Percentiles rank a stretch among this genome's conserved stretches.
Conservation (phyloP, 1,284 basidiomycete genomes). For the Stereum hirsutum region DNA sequence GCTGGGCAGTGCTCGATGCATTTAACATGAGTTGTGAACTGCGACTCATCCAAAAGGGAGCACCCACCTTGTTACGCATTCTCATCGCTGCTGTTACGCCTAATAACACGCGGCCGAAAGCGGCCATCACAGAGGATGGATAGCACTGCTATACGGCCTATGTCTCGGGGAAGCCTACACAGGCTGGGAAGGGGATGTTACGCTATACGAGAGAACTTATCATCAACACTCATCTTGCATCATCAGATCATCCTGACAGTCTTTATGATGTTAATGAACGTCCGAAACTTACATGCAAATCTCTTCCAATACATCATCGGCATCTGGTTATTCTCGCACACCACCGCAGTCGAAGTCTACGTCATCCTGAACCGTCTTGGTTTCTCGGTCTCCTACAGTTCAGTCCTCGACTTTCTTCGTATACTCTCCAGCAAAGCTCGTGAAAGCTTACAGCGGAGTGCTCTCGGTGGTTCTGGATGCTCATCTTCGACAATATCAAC, state of each 20-base stretch:
- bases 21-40: neutral
- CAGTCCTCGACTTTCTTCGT: slow-evolving; percentile 8
- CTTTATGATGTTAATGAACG: slow-evolving; percentile 5
- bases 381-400: slow-evolving; percentile 10
- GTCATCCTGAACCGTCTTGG: slow-evolving; percentile 7
- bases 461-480: slow-evolving; percentile 8
- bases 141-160: neutral
- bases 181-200: neutral
- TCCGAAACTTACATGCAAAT: slow-evolving; percentile 3
- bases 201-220: neutral
- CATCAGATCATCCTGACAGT: slow-evolving; percentile 14
- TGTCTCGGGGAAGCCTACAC: neutral
- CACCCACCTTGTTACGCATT: neutral
- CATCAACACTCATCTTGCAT: neutral
- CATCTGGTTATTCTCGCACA: slow-evolving; percentile 6
- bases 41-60: too few species aligned
- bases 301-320: slow-evolving; percentile 5
- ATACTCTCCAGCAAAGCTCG: slow-evolving; percentile 7
- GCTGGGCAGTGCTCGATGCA: neutral
- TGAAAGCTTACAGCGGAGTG: slow-evolving; percentile 1
- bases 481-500: slow-evolving; percentile 18
- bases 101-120: neutral
- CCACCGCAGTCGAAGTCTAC: slow-evolving; percentile 1
- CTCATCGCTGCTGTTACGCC: neutral
- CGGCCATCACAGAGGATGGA: neutral